These are phyloP conservation scores for Podosphaera xanthii DNA, from an alignment of 2,329 filamentous ascomycete species.

Conservation along the genomic window DNA sequence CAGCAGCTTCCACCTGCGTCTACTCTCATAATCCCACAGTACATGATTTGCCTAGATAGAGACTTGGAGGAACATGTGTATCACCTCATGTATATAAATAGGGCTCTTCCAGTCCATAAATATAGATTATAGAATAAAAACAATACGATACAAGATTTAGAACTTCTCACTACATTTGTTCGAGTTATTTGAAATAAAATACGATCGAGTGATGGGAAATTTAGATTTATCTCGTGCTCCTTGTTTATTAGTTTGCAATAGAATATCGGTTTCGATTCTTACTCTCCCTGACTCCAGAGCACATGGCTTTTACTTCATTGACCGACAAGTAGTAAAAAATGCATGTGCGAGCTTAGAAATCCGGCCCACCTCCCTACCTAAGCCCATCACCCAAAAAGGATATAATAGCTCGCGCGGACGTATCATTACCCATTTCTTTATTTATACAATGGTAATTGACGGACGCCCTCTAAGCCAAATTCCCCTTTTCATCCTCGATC, in stretches of 20 bases:
- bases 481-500: background rate
- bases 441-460: background rate
- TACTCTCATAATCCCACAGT: no score
- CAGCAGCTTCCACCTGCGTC: no score
- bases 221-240: background rate
- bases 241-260: background rate
- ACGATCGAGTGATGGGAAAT: background rate
- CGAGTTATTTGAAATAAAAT: background rate
- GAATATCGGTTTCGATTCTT: background rate
- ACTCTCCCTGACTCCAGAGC: background rate
- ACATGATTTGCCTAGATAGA: no score
- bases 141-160: no score
- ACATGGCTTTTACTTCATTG: background rate
- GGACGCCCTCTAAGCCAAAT: background rate
- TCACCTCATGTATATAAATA: no score
- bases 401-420: background rate
- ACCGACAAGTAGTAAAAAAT: background rate
- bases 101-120: no score
- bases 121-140: no score
- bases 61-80: no score
- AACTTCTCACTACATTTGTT: no score
- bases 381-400: background rate
- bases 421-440: background rate
- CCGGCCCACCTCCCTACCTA: background rate
- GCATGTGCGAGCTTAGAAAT: background rate